Evolutionary conservation across 768 basidiomycete species (phyloP), one percentile per base, ranked within the genome.

Genomic region (Tephrocybe rancida): DNA sequence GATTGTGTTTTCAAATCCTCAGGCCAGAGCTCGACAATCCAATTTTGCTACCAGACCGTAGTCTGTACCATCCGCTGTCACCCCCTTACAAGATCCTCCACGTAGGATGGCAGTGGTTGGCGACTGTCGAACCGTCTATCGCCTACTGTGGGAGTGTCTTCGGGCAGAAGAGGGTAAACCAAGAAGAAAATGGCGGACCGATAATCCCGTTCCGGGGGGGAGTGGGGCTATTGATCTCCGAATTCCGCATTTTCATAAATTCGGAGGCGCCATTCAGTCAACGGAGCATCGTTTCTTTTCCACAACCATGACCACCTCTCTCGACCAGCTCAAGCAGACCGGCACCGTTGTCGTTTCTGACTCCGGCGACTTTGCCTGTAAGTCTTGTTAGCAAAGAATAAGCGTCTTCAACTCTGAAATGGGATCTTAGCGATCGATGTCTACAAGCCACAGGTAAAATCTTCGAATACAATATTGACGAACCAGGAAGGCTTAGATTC

Each of bases 291-390:
- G 21, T 18, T 44, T 48, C 50, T 45, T 55, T 58, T 46, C 44
- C 49, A 49, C 52, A n/a, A n/a, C 47, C 74, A 91, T 90, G 90
- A 78, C 88, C 58, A 90, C 80, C 65, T 89, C 90, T 44, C 86
- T 92, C 62, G 90, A 92, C 66, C 74, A 71, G 55, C 90, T 96
- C 69, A 96, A 96, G 69, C 82, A 88, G 63, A 90, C 90, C 64
- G 96, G 95, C 65, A 98, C 96, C 67, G 84, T 90, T 70, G 95
- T 98, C 74, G 94, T 96, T 67, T 95, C 92, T 45, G 96, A 99
- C 81, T 95, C 94, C 54, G 96, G 95, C 50, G 95, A 97, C 75
- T 96, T 97, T 69, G 92, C 91, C 74, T 82, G 93, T 81, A 61
- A 49, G 79, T 65, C 26, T 25, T 30, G 13, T 10, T 5, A n/a